Conservation (phyloP, 1,284 basidiomycete genomes). For the Fomitiporia mediterranea region DNA sequence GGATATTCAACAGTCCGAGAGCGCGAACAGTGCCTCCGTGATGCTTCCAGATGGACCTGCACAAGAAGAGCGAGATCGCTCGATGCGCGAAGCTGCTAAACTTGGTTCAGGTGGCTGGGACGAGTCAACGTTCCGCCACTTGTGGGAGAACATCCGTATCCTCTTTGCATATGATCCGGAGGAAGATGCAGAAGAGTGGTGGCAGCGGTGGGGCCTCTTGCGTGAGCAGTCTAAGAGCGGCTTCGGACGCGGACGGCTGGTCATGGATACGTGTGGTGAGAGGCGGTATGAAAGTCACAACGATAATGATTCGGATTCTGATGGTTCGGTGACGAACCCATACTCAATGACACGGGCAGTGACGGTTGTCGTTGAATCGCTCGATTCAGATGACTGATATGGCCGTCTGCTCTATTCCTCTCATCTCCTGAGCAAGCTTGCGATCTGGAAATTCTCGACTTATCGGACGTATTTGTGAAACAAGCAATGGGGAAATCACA, state of each 20-base stretch:
- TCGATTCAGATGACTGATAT: background rate
- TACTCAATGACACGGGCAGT: slow-evolving; percentile 5
- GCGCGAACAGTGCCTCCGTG: slow-evolving; percentile 36
- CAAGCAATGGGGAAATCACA: too few species aligned
- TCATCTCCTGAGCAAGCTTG: background rate
- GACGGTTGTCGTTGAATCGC: slow-evolving; percentile 6
- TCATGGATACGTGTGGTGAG: slow-evolving; percentile 5
- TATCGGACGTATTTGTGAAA: too few species aligned
- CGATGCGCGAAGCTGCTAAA: slow-evolving; percentile 31
- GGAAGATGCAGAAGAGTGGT: slow-evolving; percentile 21
- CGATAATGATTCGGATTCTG: slow-evolving; percentile 4
- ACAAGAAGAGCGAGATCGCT: slow-evolving; percentile 39
- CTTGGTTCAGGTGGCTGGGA: slow-evolving; percentile 18
- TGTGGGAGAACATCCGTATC: slow-evolving; percentile 19
- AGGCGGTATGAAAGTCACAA: background rate
- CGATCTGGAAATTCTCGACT: too few species aligned
- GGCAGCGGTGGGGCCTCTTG: slow-evolving; percentile 18
- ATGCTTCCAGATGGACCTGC: slow-evolving; percentile 36
- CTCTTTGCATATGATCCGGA: slow-evolving; percentile 20
- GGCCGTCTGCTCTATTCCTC: background rate
- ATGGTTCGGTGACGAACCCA: background rate
- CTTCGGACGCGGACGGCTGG: background rate
- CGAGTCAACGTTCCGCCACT: slow-evolving; percentile 17
- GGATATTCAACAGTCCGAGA: slow-evolving; percentile 35
- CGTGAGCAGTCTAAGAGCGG: slow-evolving; percentile 16